Evolutionary conservation across 1,284 basidiomycete genomes (phyloP).

Genomic region (Moesziomyces aphidis): DNA sequence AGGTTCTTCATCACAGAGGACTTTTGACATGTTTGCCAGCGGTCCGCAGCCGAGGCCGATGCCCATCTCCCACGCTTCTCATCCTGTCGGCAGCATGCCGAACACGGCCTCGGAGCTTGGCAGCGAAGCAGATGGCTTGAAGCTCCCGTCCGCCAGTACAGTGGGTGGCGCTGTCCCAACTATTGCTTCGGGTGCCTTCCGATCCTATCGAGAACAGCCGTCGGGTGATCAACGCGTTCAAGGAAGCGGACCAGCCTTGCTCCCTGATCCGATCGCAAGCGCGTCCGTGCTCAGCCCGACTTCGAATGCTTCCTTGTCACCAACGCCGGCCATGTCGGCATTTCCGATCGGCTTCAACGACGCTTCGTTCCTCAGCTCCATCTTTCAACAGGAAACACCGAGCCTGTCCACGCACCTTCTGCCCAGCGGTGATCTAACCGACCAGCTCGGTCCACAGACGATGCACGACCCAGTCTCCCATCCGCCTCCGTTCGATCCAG

Average conservation of each 20-base stretch:
- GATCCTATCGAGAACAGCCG: constrained; percentile 10
- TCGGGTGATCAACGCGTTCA: constrained; percentile 1
- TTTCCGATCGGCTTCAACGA: constrained; percentile 1
- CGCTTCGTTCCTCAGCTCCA: not conserved
- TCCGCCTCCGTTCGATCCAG: no score
- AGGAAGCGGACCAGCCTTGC: not conserved
- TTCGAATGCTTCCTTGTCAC: constrained; percentile 8
- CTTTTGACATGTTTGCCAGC: constrained; percentile 8
- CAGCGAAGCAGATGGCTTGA: no score
- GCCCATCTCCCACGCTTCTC: not conserved
- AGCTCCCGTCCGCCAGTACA: not conserved
- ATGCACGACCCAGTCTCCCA: no score
- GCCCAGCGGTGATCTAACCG: constrained; percentile 22
- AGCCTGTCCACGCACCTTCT: constrained; percentile 22
- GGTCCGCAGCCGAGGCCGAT: not conserved
- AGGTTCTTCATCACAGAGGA: constrained; percentile 1
- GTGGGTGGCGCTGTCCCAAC: not conserved
- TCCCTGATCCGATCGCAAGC: not conserved
- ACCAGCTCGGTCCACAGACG: not conserved
- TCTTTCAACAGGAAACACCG: constrained; percentile 22
- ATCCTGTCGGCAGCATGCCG: not conserved
- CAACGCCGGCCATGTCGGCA: not conserved
- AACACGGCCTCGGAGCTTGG: no score
- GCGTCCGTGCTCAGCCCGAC: not conserved
- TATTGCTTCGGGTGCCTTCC: not conserved